Percentiles rank a stretch among this genome's conserved stretches.
Conservation (phyloP, 352 stramenopile genomes). For the Phytophthora colocasiae region DNA sequence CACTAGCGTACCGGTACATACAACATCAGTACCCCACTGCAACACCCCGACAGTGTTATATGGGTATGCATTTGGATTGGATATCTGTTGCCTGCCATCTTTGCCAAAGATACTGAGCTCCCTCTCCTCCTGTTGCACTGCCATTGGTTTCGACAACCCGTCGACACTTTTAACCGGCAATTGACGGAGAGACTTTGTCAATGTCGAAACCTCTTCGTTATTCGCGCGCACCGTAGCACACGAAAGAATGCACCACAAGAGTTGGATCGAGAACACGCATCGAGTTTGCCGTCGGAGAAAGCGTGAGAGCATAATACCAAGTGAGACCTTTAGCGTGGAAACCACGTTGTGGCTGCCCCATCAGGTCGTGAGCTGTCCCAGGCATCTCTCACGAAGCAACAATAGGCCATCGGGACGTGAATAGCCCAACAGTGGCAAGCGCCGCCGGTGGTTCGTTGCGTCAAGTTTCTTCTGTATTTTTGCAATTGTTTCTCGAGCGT, state of each 20-base stretch:
- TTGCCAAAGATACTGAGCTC: constrained; percentile 54
- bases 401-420: constrained; percentile 20
- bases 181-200: constrained; percentile 17
- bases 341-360: constrained; percentile 13
- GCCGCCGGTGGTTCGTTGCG: constrained; percentile 17
- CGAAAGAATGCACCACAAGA: constrained; percentile 15
- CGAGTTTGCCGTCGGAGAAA: constrained; percentile 7
- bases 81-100: constrained; percentile 49
- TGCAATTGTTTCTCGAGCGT: constrained; percentile 8
- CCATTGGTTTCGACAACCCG: neutral
- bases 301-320: constrained; percentile 12
- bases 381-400: constrained; percentile 19
- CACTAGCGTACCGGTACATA: constrained; percentile 68
- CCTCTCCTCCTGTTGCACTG: constrained; percentile 17
- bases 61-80: constrained; percentile 43
- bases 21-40: constrained; percentile 46
- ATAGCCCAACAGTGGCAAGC: constrained; percentile 25
- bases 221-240: neutral
- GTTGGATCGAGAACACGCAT: constrained; percentile 2
- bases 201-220: constrained; percentile 5
- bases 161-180: constrained; percentile 2
- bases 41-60: constrained; percentile 67
- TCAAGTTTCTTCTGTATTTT: constrained; percentile 35
- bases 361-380: constrained; percentile 17
- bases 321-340: constrained; percentile 13